These are phyloP conservation scores for Plasmodium gallinaceum DNA, from an alignment of 169 alveolate species.

Conservation along the genomic window DNA sequence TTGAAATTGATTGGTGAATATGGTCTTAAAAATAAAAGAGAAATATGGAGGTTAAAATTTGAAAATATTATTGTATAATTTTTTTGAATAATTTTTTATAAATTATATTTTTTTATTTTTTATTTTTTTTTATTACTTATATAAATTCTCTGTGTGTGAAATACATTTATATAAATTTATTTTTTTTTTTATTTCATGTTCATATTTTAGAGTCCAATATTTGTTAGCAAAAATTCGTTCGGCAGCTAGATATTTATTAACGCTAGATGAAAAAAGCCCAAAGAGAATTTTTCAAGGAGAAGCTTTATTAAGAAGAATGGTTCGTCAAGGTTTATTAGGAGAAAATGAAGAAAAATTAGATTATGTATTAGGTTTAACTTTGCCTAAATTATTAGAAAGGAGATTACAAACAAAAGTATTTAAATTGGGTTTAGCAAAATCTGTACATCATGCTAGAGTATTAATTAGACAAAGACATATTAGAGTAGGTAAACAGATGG, in stretches of 20 bases:
- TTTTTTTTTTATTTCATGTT: background rate
- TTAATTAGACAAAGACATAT: conserved; percentile 99
- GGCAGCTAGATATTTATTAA: conserved; percentile 99
- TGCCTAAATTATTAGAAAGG: conserved; percentile 98
- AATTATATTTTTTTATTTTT: background rate
- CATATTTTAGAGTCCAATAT: conserved; percentile 93
- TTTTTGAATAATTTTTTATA: too few relatives aligned
- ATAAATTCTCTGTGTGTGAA: conserved; percentile 7
- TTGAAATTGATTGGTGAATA: conserved; percentile 98
- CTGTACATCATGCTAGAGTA: conserved; percentile 99
- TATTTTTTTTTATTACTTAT: background rate
- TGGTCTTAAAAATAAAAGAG: conserved; percentile 99
- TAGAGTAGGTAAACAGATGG: conserved; percentile 98
- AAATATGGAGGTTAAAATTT: conserved; percentile 93
- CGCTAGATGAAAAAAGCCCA: conserved; percentile 97
- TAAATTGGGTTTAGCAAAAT: conserved; percentile 96
- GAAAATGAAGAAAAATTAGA: conserved; percentile 98
- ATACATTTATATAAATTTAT: background rate
- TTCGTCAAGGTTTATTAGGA: conserved; percentile 96
- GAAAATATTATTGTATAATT: background rate
- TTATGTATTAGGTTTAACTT: conserved; percentile 98
- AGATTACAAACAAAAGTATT: conserved; percentile 99
- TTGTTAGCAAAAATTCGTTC: conserved; percentile 98
- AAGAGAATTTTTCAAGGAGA: conserved; percentile 98
- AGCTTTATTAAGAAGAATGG: conserved; percentile 99